These are phyloP conservation scores for Sporothrix pseudoabietina DNA, from an alignment of 2,329 filamentous ascomycete genomes.

Conservation along the genomic window DNA sequence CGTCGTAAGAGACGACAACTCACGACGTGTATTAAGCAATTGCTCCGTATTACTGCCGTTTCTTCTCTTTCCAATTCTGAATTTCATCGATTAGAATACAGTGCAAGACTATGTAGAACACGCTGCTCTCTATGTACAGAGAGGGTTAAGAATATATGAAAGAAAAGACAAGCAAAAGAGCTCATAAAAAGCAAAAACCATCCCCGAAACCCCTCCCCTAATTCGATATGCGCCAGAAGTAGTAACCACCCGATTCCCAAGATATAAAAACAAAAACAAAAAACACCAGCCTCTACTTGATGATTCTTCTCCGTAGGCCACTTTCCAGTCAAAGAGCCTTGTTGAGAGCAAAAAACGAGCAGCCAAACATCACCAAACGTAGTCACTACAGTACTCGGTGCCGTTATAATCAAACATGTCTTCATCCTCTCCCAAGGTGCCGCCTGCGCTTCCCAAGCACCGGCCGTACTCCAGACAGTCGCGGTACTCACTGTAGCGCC, in stretches of 20 bases:
- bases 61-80: background rate
- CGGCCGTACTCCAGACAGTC: slow-evolving; percentile 13
- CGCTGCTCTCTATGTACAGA: slow-evolving; percentile 1
- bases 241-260: background rate
- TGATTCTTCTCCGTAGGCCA: background rate
- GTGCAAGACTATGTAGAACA: slow-evolving; percentile 12
- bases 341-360: background rate
- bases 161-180: background rate
- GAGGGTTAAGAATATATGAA: background rate
- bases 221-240: background rate
- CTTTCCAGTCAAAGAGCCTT: slow-evolving; percentile 2
- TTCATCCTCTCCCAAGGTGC: background rate
- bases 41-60: background rate
- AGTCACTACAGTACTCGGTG: slow-evolving; percentile 22
- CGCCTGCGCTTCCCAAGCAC: background rate
- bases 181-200: background rate
- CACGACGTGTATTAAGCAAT: background rate
- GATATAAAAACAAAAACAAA: background rate
- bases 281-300: background rate
- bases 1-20: background rate
- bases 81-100: background rate
- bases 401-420: slow-evolving; percentile 17
- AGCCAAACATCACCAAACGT: slow-evolving; percentile 13
- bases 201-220: background rate
- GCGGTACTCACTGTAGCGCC: background rate